Evolutionary conservation across 208 protist species (phyloP), one percentile per base, ranked within the genome.

Genomic region (Leishmania tarentolae): DNA sequence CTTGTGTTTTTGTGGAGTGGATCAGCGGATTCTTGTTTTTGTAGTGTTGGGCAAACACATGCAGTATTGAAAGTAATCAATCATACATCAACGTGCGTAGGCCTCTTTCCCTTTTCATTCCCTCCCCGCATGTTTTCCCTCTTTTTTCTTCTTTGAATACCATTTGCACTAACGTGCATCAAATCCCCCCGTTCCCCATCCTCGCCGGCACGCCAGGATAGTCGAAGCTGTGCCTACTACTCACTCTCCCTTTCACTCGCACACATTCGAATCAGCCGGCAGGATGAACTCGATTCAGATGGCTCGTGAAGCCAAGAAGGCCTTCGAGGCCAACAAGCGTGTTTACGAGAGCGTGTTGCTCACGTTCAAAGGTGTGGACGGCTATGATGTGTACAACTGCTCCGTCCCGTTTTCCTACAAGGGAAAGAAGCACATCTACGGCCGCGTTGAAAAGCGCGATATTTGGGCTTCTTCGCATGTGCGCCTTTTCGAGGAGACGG

Each of bases 361-460:
- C 59, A 90, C 89, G 35, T 90, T 92, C 71, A 86, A 85, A 65
- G 87, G 89, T 42, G 86, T 90, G n/a, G 89, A 90, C n/a, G 89
- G 86, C 19, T 78, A 65, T 31, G 89, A 92, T 73, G 89, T 92
- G 61, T 92, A 92, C 82, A 92, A 92, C 81, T 90, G 86, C 76
- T 92, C 89, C 47, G 85, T 90, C 17, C 89, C 89, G 3, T 92
- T 92, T 80, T 46, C 35, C 44, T 92, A 90, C 86, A 79, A 84
- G 57, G 89, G 89, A 37, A 88, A 85, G 80, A 44, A 42, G 47
- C 85, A 92, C 85, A 90, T 92, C 59, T 92, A 85, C 71, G 89
- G 89, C 37, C 89, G 89, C 65, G 76, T 92, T 28, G 88, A 92
- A 80, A 65, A 77, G 56, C 87, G 84, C 65, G 82, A 86, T 24